These are phyloP conservation scores for Alternaria conjuncta DNA, from an alignment of 2,329 filamentous ascomycete species.

Conservation along the genomic window DNA sequence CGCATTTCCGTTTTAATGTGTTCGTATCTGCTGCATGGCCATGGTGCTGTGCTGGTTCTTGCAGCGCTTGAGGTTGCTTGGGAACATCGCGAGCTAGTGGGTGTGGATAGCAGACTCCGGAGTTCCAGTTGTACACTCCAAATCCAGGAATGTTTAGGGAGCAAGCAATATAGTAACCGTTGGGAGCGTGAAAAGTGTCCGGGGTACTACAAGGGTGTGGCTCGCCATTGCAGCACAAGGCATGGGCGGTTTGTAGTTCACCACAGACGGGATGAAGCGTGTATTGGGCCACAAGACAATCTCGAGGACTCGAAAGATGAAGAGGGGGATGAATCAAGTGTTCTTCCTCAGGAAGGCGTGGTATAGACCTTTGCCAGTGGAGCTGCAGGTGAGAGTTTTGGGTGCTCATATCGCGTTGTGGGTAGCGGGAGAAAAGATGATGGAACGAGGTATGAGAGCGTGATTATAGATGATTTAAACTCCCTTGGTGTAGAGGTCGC, in stretches of 20 bases:
- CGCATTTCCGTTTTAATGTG: not conserved
- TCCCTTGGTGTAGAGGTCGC: not conserved
- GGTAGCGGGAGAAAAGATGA: not conserved
- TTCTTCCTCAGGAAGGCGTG: not conserved
- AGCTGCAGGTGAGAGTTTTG: not conserved
- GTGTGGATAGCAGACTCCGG: not conserved
- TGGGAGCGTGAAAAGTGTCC: not conserved
- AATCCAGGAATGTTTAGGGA: not conserved
- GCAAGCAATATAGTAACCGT: not conserved
- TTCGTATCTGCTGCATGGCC: not conserved
- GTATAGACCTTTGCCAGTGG: not conserved
- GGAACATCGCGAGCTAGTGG: not conserved
- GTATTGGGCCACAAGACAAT: not conserved
- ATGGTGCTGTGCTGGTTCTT: not conserved
- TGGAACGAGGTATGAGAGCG: not conserved
- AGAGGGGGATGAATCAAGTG: not conserved
- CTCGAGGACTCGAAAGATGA: not conserved
- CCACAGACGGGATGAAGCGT: not conserved
- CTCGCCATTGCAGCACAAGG: not conserved
- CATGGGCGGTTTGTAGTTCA: not conserved
- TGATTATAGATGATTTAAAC: not conserved
- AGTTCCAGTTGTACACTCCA: not conserved
- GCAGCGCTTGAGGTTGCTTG: not conserved
- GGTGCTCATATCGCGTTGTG: not conserved
- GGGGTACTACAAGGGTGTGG: not conserved